Percentiles rank a stretch among this genome's conserved stretches.
Evolutionary conservation across 2,329 filamentous ascomycete species (phyloP).

Genomic region (Fusarium sp.): DNA sequence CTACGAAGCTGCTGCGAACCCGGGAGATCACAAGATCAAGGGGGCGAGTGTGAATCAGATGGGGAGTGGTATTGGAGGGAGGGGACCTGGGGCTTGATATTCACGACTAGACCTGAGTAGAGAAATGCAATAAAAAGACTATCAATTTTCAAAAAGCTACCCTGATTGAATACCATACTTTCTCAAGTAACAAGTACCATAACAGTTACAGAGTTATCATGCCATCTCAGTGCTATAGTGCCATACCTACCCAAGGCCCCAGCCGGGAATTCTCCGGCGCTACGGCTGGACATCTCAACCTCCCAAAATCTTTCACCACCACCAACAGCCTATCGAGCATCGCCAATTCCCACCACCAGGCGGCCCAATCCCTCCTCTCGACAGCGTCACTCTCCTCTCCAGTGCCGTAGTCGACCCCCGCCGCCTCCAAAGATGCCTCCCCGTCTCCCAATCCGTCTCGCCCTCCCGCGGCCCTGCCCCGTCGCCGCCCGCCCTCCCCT

Average conservation of each 20-base stretch:
- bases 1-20: conserved; percentile 95
- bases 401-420: conserved; percentile 10
- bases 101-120: not conserved
- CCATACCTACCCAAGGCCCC: conserved; percentile 1
- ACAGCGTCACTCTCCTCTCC: conserved; percentile 1
- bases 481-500: conserved; percentile 53
- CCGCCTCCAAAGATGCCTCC: conserved; percentile 55
- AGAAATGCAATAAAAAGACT: not conserved
- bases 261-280: conserved; percentile 42
- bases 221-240: conserved; percentile 3
- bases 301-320: conserved; percentile 43
- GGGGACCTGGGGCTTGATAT: conserved; percentile 49
- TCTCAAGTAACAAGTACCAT: not conserved
- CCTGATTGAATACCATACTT: not conserved
- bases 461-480: conserved; percentile 53
- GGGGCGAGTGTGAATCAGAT: conserved; percentile 65
- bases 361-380: conserved; percentile 31
- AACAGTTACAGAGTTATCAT: not conserved
- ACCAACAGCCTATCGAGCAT: conserved; percentile 18
- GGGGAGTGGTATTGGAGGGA: conserved; percentile 64
- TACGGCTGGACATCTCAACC: conserved; percentile 36
- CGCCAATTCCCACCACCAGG: conserved; percentile 20
- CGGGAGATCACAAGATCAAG: conserved; percentile 81
- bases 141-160: not conserved
- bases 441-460: conserved; percentile 58